phyloP scores from a whole-genome alignment of 1,284 basidiomycete species.

The Ganoderma multipileum region DNA sequence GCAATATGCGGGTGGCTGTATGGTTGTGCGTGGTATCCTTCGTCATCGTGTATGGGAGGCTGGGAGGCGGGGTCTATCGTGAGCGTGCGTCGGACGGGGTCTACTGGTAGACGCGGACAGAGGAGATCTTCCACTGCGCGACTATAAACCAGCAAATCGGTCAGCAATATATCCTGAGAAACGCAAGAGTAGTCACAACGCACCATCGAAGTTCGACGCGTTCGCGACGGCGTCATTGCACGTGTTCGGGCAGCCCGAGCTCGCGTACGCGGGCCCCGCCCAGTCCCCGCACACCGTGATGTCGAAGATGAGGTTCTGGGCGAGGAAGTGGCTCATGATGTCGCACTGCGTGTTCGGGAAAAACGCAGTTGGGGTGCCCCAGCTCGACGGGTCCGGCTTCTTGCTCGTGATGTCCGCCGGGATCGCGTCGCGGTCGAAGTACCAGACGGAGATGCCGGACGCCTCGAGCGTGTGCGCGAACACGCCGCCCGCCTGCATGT shows the following conservation, averaged over 20 bases:
- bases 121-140: conserved; percentile 66
- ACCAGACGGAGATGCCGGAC: conserved; percentile 80
- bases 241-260: conserved; percentile 71
- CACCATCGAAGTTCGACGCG: conserved; percentile 65
- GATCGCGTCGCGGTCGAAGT: conserved; percentile 70
- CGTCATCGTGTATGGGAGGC: conserved; percentile 1
- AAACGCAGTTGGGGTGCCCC: conserved; percentile 73
- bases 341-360: conserved; percentile 68
- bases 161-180: not conserved
- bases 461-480: conserved; percentile 76
- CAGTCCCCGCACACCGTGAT: conserved; percentile 76
- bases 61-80: not conserved
- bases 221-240: conserved; percentile 72
- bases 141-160: conserved; percentile 20
- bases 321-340: conserved; percentile 68
- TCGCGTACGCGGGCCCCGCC: conserved; percentile 61
- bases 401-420: conserved; percentile 71
- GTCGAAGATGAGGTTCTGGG: conserved; percentile 67
- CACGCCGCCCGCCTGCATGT: conserved; percentile 73
- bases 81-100: conserved; percentile 9
- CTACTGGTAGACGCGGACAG: conserved; percentile 43
- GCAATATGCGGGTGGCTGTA: not conserved
- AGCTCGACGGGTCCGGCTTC: conserved; percentile 65
- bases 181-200: conserved; percentile 34
- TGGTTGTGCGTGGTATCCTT: not conserved